Base-by-base conservation (phyloP, 2,329 filamentous ascomycete genomes). In the Xylaria sp. region DNA sequence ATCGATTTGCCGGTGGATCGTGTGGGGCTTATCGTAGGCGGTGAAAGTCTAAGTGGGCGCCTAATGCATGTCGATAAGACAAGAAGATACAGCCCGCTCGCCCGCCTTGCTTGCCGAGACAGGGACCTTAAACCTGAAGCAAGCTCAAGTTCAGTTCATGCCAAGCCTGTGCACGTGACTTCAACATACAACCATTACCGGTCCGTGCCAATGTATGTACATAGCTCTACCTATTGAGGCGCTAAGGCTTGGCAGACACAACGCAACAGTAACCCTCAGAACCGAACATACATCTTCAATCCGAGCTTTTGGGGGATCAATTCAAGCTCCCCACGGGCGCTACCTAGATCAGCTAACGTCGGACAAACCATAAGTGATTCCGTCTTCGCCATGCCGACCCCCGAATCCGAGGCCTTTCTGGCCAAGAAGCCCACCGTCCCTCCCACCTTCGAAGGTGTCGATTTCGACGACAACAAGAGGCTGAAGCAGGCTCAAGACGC, bases 401-500 rank as follows among this genome's bases (percentile, higher is more conserved):
- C 93, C 81, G 92, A 96, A 82, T 95, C 93, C 78, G 90, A 87
- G 76, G 86, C 89, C 79, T 96, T 95, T 85, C 89, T 94, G 82
- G 91, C 91, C 75, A 91, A 92, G 84, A 96, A 96, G 87, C 93
- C 93, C 70, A 90, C 87, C 72, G 93, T 96, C 66, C 86, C 92
- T 72, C 91, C 93, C 44, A 94, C 91, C 69, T 96, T 96, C 81
- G 92, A 94, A 77, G 93, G 93, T 74, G 93, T 96, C 79, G 91
- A 95, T 84, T 96, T 91, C 84, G 91, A 94, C 74, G 92, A 96
- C 84, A 94, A 90, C 80, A 89, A 89, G 80, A 89, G 89, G 75
- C 86, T 96, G 80, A 96, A 95, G 85, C 90, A 90, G 70, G 93
- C 93, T 63, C 92, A 95, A 80, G 93, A 96, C 80, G 88, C 92